phyloP scores from a whole-genome alignment of 352 stramenopile species.

The Phytophthora citrophthora region DNA sequence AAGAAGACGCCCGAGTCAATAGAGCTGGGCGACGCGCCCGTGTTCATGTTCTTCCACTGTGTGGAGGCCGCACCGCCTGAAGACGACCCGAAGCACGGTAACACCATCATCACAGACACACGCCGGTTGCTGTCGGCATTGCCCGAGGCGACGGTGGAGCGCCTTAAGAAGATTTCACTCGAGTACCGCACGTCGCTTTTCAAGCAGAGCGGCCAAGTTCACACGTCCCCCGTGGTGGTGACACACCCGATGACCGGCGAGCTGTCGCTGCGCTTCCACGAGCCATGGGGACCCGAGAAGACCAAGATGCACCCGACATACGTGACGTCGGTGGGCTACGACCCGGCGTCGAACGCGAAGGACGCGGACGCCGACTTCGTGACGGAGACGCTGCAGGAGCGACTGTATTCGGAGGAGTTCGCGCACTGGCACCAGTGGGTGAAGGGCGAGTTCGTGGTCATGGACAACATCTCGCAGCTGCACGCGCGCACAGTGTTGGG shows the following conservation, averaged over 20 bases:
- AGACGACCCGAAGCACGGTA: constrained; percentile 30
- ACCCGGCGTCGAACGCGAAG: constrained; percentile 16
- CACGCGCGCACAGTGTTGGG: constrained; percentile 3
- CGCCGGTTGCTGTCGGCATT: constrained; percentile 19
- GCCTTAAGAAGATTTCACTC: constrained; percentile 29
- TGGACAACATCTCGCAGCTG: constrained; percentile 28
- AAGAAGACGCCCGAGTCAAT: constrained; percentile 29
- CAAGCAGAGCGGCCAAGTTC: not conserved
- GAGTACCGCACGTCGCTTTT: constrained; percentile 24
- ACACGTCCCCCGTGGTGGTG: constrained; percentile 23
- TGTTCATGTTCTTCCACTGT: constrained; percentile 36
- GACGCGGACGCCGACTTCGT: constrained; percentile 13
- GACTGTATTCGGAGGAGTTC: constrained; percentile 16
- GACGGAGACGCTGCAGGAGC: constrained; percentile 13
- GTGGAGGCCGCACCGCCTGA: constrained; percentile 17
- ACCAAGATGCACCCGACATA: constrained; percentile 35
- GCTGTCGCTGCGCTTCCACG: constrained; percentile 19
- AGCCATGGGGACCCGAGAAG: constrained; percentile 29
- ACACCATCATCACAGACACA: constrained; percentile 32
- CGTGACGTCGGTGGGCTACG: constrained; percentile 22
- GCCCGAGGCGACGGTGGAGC: constrained; percentile 20
- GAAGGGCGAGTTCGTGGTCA: constrained; percentile 31
- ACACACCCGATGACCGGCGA: constrained; percentile 24
- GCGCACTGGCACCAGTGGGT: constrained; percentile 19
- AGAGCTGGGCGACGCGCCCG: constrained; percentile 23